phyloP scores from a whole-genome alignment of 164 flowering plant species.

The Platanus orientalis region DNA sequence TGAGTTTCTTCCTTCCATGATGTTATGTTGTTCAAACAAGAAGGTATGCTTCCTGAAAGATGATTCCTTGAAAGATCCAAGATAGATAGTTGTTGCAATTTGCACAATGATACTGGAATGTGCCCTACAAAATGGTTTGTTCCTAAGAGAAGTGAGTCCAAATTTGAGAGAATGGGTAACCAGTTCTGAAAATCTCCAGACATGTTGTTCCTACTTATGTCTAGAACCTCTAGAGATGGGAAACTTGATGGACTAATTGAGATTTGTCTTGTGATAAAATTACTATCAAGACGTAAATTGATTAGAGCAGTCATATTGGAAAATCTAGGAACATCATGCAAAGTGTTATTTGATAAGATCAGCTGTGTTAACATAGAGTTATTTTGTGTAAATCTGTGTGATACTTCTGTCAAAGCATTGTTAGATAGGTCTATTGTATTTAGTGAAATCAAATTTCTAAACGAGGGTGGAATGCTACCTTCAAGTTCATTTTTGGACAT shows the following conservation, averaged over 20 bases:
- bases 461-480: too few relatives aligned
- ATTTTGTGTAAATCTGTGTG: too few relatives aligned
- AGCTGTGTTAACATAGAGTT: too few relatives aligned
- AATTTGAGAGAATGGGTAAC: neutral
- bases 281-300: constrained; percentile 1
- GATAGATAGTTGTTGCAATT: neutral
- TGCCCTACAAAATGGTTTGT: constrained; percentile 4
- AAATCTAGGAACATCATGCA: neutral
- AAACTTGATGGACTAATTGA: neutral
- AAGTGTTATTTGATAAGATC: too few relatives aligned
- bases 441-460: too few relatives aligned
- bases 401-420: too few relatives aligned
- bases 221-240: neutral
- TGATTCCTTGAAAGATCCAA: too few relatives aligned
- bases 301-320: constrained; percentile 1
- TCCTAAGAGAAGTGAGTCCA: neutral
- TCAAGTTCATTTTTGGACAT: too few relatives aligned
- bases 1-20: neutral
- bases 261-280: constrained; percentile 3
- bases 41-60: neutral
- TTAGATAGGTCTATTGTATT: too few relatives aligned
- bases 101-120: constrained; percentile 4
- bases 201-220: constrained; percentile 1
- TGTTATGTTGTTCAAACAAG: neutral
- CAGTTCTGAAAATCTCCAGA: neutral